Evolutionary conservation across 2,329 filamentous ascomycete genomes (phyloP).

Genomic region (Talaromyces sp.): DNA sequence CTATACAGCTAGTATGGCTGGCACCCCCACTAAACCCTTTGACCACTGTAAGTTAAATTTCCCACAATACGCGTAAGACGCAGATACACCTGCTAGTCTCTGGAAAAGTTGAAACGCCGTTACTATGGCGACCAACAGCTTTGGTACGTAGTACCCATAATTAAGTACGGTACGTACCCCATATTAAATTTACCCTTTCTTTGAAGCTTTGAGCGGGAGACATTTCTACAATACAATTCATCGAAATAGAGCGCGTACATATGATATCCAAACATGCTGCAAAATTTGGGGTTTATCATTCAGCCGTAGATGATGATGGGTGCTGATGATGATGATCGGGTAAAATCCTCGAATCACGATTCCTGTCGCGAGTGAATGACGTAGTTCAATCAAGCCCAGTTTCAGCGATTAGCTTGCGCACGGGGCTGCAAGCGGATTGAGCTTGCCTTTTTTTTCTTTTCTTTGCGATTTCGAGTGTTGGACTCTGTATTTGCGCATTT

Average conservation of each 20-base stretch:
- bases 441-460: not conserved
- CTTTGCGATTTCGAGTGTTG: not conserved
- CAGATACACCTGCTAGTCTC: not conserved
- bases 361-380: not conserved
- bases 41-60: not conserved
- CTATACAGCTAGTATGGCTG: not conserved
- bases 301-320: not conserved
- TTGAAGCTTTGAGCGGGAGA: not conserved
- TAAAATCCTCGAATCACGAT: not conserved
- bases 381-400: not conserved
- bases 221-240: not conserved
- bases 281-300: no score
- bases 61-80: not conserved
- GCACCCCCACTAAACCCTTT: not conserved
- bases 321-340: not conserved
- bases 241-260: not conserved
- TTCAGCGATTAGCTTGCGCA: slow-evolving; percentile 10
- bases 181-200: not conserved
- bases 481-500: not conserved
- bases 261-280: no score
- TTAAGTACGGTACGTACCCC: not conserved
- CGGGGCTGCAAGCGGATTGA: slow-evolving; percentile 9
- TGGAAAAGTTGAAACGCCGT: not conserved
- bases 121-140: slow-evolving; percentile 8
- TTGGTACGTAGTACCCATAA: not conserved